phyloP scores from a whole-genome alignment of 2,329 filamentous ascomycete species.

The Fusarium abutilonis region DNA sequence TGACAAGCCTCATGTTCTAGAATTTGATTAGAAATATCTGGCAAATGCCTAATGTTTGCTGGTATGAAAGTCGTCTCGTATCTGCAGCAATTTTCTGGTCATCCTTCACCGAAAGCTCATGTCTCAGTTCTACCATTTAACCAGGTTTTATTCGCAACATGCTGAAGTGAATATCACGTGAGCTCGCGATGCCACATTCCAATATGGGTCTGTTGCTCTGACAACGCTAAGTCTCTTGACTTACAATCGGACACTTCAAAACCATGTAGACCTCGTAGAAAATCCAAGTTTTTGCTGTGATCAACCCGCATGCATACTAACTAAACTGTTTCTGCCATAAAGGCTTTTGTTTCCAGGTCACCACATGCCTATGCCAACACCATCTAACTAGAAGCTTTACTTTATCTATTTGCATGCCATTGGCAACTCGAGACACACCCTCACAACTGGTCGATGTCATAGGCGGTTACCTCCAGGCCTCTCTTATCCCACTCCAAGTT shows the following conservation, averaged over 20 bases:
- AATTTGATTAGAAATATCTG: slow-evolving; percentile 1
- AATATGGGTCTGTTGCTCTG: slow-evolving; percentile 23
- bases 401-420: slow-evolving; percentile 12
- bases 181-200: slow-evolving; percentile 14
- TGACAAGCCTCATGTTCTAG: slow-evolving; percentile 19
- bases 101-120: slow-evolving; percentile 2
- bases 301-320: not conserved
- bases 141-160: not conserved
- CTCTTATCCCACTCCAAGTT: not conserved
- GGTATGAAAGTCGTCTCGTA: not conserved
- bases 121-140: not conserved
- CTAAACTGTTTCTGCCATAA: slow-evolving; percentile 15
- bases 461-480: not conserved
- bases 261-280: slow-evolving; percentile 15
- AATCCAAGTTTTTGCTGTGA: slow-evolving; percentile 13
- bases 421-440: not conserved
- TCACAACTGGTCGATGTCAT: slow-evolving; percentile 4
- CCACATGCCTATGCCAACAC: slow-evolving; percentile 18
- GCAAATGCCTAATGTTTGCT: not conserved
- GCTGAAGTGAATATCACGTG: slow-evolving; percentile 18
- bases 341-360: slow-evolving; percentile 2
- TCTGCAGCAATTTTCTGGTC: not conserved
- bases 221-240: slow-evolving; percentile 12
- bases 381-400: slow-evolving; percentile 13
- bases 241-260: slow-evolving; percentile 3